Percentiles rank a stretch among this genome's conserved stretches.
Conservation (phyloP, 2,329 filamentous ascomycete species). For the Dendryphion nanum region DNA sequence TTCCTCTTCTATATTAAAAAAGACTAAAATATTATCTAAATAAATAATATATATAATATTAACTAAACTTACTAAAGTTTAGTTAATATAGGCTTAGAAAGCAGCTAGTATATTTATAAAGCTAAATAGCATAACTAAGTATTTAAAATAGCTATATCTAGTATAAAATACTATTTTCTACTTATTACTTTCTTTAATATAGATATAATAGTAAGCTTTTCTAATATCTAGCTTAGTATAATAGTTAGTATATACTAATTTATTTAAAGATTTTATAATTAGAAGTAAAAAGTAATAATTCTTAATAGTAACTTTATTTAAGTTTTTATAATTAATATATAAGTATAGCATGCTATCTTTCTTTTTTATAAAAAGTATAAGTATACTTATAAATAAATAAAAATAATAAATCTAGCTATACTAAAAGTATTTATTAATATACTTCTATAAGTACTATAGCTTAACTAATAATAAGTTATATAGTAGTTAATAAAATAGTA, state of each 20-base stretch:
- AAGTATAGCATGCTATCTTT: background rate
- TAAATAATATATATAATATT: background rate
- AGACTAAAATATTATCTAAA: background rate
- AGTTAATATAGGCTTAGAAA: background rate
- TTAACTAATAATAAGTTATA: no score
- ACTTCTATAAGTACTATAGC: no score
- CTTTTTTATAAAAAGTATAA: background rate
- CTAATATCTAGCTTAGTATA: background rate
- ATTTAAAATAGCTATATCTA: background rate
- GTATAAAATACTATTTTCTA: background rate
- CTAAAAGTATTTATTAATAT: no score
- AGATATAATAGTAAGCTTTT: background rate
- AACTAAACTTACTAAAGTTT: background rate
- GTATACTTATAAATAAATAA: no score
- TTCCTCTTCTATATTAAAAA: background rate
- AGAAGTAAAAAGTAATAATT: background rate
- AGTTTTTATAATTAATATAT: background rate
- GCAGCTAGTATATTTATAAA: background rate
- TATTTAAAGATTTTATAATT: background rate
- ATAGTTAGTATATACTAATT: background rate
- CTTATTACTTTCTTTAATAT: background rate
- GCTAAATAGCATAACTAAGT: background rate
- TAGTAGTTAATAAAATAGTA: no score
- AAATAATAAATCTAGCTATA: no score
- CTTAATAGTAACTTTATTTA: background rate